Evolutionary conservation across 2,329 filamentous ascomycete species (phyloP), one percentile per base, ranked within the genome.

Genomic region (Colletotrichum godetiae): DNA sequence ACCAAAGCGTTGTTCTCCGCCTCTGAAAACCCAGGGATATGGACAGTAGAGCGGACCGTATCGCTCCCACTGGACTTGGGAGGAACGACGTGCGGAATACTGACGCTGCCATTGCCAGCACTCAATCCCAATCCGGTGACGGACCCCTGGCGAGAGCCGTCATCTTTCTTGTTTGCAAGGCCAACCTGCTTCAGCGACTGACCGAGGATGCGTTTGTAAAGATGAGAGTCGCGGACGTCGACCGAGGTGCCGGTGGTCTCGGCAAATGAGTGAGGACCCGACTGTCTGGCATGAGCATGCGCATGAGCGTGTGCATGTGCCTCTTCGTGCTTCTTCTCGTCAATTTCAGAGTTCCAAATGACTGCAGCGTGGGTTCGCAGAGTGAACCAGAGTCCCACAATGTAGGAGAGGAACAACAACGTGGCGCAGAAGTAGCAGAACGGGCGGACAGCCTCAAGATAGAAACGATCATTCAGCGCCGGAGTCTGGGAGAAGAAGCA

Each of bases 311-410:
- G 78, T 76, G 42, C 42, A 55, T 80, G 74, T 7, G 81, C 79
- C 19, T 92, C 89, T 13, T 91, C 89, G 53, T 90, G 86, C 78
- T 91, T 92, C 84, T 95, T 95, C 83, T 95, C 93, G 52, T 95
- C 93, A 3, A 88, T 81, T 75, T 98, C 95, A 10, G 90, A 93
- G 78, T 95, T 97, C 97, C 97, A 99, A 76, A 99, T 99, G 58
- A 98, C 93, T 5, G 97, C 95, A 4, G 97, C 97, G 80, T 99
- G 97, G 0, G 97, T 99, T 75, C 97, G 90, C 24, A 99, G 89
- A 0, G 97, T 99, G 83, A 99, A 99, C 88, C 97, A 94, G 15
- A 99, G 87, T 29, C 97, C 97, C 73, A 98, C 97, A 46, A 97
- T 87, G 80, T 99, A 99, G 1, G 95, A 97, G 33, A 98, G 86